These are phyloP conservation scores for Lactifluus subvellereus DNA, from an alignment of 768 basidiomycete genomes.

Conservation along the genomic window DNA sequence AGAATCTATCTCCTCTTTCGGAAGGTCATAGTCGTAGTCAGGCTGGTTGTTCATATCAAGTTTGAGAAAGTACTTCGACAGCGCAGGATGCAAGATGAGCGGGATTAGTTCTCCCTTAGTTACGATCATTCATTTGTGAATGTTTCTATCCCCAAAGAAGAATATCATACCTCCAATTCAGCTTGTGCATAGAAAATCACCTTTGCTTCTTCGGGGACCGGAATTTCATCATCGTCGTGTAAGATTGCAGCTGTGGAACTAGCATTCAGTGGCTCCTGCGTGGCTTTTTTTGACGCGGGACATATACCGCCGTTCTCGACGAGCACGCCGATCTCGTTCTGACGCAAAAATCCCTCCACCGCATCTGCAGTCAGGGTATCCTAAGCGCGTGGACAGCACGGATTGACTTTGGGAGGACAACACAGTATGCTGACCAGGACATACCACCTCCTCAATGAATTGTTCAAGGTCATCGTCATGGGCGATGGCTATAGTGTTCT, in stretches of 20 bases:
- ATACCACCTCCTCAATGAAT: constrained; percentile 10
- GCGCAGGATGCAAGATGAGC: constrained; percentile 10
- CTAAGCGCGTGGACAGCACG: background rate
- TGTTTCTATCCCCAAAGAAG: background rate
- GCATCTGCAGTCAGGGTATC: constrained; percentile 13
- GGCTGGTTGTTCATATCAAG: constrained; percentile 10
- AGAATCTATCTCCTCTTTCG: constrained; percentile 9
- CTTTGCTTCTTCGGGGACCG: constrained; percentile 1
- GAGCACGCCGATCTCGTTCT: constrained; percentile 9
- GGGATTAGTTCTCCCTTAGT: constrained; percentile 15
- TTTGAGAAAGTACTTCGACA: constrained; percentile 13
- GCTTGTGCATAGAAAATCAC: constrained; percentile 13
- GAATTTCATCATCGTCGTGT: constrained; percentile 4
- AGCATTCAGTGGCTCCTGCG: background rate
- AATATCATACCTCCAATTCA: constrained; percentile 3
- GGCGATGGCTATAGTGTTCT: constrained; percentile 5
- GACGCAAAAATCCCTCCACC: constrained; percentile 9
- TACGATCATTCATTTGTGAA: background rate
- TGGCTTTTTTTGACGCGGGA: background rate
- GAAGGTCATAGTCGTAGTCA: constrained; percentile 10
- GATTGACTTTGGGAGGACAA: background rate
- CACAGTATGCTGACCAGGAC: background rate
- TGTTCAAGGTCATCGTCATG: constrained; percentile 15
- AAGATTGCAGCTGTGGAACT: constrained; percentile 4
- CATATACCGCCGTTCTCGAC: constrained; percentile 12